Evolutionary conservation across 495 filamentous ascomycete species (phyloP).

Genomic region (Schizothecium vesticola): DNA sequence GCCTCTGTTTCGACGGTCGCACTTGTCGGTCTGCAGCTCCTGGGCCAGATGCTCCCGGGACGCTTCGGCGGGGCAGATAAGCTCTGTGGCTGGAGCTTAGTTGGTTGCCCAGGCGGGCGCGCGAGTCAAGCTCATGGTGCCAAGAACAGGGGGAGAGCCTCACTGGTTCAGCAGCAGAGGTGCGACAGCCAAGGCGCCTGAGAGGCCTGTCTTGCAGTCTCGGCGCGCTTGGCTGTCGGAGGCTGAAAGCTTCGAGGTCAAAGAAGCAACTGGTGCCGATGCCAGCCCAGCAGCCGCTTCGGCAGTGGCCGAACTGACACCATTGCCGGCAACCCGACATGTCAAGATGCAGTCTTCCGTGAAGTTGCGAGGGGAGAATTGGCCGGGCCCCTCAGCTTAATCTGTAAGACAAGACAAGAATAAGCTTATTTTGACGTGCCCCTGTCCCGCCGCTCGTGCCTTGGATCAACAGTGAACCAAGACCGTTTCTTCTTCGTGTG

Average conservation of each 20-base stretch:
- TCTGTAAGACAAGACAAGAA: neutral
- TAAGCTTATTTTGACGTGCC: neutral
- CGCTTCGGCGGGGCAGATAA: conserved; percentile 1
- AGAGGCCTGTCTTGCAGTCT: neutral
- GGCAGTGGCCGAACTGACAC: neutral
- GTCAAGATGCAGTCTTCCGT: neutral
- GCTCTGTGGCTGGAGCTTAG: neutral
- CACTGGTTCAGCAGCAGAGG: neutral
- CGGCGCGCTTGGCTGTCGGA: conserved; percentile 8
- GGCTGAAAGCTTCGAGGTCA: neutral
- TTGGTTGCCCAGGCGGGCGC: neutral
- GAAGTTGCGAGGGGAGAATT: neutral
- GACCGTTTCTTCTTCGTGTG: neutral
- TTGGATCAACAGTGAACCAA: neutral
- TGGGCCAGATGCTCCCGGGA: neutral
- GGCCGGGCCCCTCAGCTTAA: neutral
- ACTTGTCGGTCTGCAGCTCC: neutral
- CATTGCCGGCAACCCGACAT: neutral
- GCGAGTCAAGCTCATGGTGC: neutral
- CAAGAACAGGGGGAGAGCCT: conserved; percentile 4
- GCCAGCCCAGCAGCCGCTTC: neutral
- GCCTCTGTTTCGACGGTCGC: neutral
- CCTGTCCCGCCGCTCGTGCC: neutral
- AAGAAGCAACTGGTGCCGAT: neutral
- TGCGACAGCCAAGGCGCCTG: conserved; percentile 3